Conservation (phyloP, 2,329 filamentous ascomycete species). For the Botryotinia globosa region DNA sequence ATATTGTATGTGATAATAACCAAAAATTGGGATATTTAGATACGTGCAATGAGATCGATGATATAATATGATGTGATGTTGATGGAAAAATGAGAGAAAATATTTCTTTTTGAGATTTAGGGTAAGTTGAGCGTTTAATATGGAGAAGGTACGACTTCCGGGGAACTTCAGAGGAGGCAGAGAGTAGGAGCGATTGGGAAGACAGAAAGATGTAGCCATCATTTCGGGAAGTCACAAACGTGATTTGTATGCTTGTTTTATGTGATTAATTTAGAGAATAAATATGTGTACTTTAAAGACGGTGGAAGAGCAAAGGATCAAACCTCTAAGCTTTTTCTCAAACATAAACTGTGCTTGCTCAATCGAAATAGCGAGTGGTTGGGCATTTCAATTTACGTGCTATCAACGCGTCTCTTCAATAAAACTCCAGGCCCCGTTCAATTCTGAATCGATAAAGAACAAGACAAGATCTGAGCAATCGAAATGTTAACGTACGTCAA, state of each 20-base stretch:
- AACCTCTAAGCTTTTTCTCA: neutral
- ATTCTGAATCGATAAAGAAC: accelerated
- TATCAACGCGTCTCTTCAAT: neutral
- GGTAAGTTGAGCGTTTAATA: accelerated
- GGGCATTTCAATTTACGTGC: neutral
- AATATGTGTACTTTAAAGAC: neutral
- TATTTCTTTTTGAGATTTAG: neutral
- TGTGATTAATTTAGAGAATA: neutral
- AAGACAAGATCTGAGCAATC: no score
- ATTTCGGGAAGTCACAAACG: neutral
- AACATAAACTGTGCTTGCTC: accelerated
- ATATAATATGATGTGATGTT: neutral
- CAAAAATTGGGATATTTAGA: accelerated
- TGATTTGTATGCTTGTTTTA: no score
- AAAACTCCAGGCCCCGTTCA: neutral
- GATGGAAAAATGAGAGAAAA: neutral
- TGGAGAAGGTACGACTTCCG: neutral
- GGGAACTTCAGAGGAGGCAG: no score
- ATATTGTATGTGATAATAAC: neutral
- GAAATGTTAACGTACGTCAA: no score
- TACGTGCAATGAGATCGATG: neutral
- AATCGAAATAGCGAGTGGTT: accelerated
- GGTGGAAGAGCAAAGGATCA: accelerated
- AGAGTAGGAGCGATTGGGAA: accelerated
- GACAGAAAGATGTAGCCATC: neutral